Base-by-base conservation (phyloP, 1,284 basidiomycete species). In the Papiliotrema flavescens region DNA sequence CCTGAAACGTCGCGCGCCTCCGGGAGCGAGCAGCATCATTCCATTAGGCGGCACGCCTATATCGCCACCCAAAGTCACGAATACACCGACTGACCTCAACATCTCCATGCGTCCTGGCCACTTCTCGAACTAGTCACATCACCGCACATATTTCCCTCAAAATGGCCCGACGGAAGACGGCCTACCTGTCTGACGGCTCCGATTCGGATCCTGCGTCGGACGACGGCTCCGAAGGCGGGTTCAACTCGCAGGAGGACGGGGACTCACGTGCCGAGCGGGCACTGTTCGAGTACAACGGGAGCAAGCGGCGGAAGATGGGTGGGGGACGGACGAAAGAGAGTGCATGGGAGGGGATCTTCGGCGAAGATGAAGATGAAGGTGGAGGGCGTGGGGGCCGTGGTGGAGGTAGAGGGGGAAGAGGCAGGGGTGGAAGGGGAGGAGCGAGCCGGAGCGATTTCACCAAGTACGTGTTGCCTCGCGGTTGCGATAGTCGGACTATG, bases 341-440 rank as follows among this genome's bases (percentile, higher is more conserved):
- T 54, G 86, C 86, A 1, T 81, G 88, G 53, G 92, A 94, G 66
- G 92, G 92, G 3, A 79, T 91, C 0, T 94, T 92, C 76, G 89
- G 80, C 0, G 84, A 86, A 1, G 81, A 85, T 44, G 86, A 85
- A 53, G 86, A 88, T 37, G 85, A 85, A 20, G 36, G 75, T 68
- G 68, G 70, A 28, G 22, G 49, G 9, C 48, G 48, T 42, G 55
- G 56, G 11, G 61, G 65, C 15, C 26, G 64, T 19, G 66, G 64
- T 5, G 47, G 44, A 40, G 39, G 52, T 67, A 58, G 62, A 58
- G 66, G 60, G 56, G 57, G 65, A 40, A 51, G 57, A 34, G 59
- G 49, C 8, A 36, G n/a, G 22, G 47, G 49, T 11, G 28, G 28
- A 6, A 5, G 28, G 28, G 28, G 28, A 5, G 28, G 28, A 6